Evolutionary conservation across 2,329 filamentous ascomycete species (phyloP).

Genomic region (Hypoxylon sp.): DNA sequence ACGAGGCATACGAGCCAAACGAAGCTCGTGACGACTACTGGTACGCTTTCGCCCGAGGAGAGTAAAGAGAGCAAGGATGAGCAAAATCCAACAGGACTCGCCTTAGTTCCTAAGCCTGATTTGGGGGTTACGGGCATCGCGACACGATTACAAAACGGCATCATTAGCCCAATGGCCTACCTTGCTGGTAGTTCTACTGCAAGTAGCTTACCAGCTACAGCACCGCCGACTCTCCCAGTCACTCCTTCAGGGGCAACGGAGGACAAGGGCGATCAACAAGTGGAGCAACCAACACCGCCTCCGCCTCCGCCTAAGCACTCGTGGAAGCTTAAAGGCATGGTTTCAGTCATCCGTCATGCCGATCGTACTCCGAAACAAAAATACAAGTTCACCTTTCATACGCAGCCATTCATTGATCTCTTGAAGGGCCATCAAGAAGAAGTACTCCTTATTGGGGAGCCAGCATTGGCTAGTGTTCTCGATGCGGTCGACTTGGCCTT

Average conservation of each 20-base stretch:
- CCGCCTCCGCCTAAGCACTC: constrained; percentile 87
- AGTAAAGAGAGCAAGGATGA: constrained; percentile 47
- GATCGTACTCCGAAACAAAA: constrained; percentile 99
- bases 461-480: constrained; percentile 88
- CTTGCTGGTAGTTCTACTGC: constrained; percentile 53
- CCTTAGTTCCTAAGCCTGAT: constrained; percentile 48
- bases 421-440: constrained; percentile 97
- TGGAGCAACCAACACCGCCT: constrained; percentile 67
- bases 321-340: constrained; percentile 98
- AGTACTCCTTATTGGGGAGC: constrained; percentile 91
- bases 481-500: constrained; percentile 88
- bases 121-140: constrained; percentile 46
- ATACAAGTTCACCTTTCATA: constrained; percentile 99
- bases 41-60: constrained; percentile 43
- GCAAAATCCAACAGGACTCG: constrained; percentile 29
- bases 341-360: constrained; percentile 95
- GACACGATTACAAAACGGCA: constrained; percentile 56
- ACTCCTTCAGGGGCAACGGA: constrained; percentile 57
- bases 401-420: constrained; percentile 93
- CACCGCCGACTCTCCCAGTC: constrained; percentile 56
- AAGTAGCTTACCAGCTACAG: constrained; percentile 56
- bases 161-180: constrained; percentile 54
- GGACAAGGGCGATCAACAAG: constrained; percentile 48
- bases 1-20: constrained; percentile 41
- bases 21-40: constrained; percentile 37